Evolutionary conservation across 1,284 basidiomycete species (phyloP).

Genomic region (Leccinum pachyderme): DNA sequence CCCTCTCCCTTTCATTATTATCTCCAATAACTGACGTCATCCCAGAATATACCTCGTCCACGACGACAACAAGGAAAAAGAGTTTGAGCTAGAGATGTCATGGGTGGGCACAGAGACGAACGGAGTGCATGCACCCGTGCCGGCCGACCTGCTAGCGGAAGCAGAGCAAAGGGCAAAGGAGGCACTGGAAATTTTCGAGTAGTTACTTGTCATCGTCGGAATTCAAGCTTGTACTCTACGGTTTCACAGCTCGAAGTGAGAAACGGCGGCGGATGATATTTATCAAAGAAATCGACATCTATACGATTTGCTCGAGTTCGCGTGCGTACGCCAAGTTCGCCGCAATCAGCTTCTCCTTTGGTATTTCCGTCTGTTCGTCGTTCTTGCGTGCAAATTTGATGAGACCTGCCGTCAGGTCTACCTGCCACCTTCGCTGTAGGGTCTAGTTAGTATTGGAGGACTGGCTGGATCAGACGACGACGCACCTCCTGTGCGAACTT

Average conservation of each 20-base stretch:
- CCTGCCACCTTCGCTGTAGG: slow-evolving; percentile 68
- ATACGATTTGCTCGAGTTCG: slow-evolving; percentile 88
- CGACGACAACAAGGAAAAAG: slow-evolving; percentile 96
- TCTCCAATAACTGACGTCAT: slow-evolving; percentile 11
- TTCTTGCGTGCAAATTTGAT: slow-evolving; percentile 69
- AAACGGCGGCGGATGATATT: not conserved
- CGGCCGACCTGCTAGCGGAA: slow-evolving; percentile 80
- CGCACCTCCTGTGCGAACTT: slow-evolving; percentile 74
- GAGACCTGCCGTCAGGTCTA: slow-evolving; percentile 57
- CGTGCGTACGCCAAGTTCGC: slow-evolving; percentile 77
- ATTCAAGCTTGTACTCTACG: slow-evolving; percentile 18
- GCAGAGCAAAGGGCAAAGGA: slow-evolving; percentile 90
- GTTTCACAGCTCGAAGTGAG: not conserved
- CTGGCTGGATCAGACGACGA: not conserved
- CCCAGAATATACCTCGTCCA: slow-evolving; percentile 94
- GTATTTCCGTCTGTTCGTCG: slow-evolving; percentile 78
- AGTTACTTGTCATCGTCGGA: slow-evolving; percentile 20
- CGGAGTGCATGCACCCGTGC: slow-evolving; percentile 79
- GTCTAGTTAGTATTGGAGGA: not conserved
- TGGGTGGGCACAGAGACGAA: slow-evolving; percentile 92
- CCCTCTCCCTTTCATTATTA: not conserved
- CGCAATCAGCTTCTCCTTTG: slow-evolving; percentile 76
- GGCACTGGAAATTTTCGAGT: slow-evolving; percentile 87
- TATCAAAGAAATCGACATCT: slow-evolving; percentile 31
- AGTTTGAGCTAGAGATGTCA: slow-evolving; percentile 97